phyloP scores from a whole-genome alignment of 2,329 filamentous ascomycete genomes.

The Colletotrichum cordylinicola region DNA sequence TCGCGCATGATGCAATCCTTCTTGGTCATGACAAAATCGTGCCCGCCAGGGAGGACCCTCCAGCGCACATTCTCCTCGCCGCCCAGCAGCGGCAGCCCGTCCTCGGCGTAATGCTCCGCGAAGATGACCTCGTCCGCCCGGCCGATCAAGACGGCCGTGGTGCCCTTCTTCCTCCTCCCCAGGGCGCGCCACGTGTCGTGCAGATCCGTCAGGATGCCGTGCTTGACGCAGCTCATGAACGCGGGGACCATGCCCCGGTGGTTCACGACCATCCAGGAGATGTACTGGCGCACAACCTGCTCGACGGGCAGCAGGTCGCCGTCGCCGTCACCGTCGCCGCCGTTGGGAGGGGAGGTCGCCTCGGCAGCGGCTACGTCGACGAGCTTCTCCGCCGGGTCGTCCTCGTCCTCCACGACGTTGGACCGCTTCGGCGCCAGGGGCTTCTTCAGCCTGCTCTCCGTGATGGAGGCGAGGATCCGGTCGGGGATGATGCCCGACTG shows the following conservation, averaged over 20 bases:
- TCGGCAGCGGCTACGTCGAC: constrained; percentile 50
- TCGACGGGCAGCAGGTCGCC: constrained; percentile 39
- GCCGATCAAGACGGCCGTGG: constrained; percentile 59
- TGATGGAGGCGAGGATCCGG: constrained; percentile 52
- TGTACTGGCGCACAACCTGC: constrained; percentile 51
- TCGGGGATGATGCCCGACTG: constrained; percentile 60
- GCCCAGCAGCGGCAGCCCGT: constrained; percentile 57
- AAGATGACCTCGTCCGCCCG: constrained; percentile 58
- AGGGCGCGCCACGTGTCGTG: constrained; percentile 56
- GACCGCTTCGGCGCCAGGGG: constrained; percentile 51
- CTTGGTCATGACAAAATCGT: constrained; percentile 70
- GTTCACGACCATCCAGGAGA: constrained; percentile 63
- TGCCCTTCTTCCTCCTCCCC: constrained; percentile 43
- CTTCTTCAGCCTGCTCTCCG: constrained; percentile 51
- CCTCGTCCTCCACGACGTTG: constrained; percentile 23
- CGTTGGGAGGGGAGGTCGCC: constrained; percentile 33
- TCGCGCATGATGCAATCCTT: constrained; percentile 46
- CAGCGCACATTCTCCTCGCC: constrained; percentile 55
- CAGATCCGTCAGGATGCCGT: constrained; percentile 60
- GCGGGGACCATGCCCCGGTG: constrained; percentile 65
- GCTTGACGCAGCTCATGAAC: constrained; percentile 63
- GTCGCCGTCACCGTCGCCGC: constrained; percentile 23
- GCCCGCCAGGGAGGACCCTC: constrained; percentile 57
- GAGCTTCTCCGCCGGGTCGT: constrained; percentile 30
- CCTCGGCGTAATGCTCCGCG: constrained; percentile 50